Evolutionary conservation across 2,329 filamentous ascomycete species (phyloP).

Genomic region (Furcasterigmium sp.): DNA sequence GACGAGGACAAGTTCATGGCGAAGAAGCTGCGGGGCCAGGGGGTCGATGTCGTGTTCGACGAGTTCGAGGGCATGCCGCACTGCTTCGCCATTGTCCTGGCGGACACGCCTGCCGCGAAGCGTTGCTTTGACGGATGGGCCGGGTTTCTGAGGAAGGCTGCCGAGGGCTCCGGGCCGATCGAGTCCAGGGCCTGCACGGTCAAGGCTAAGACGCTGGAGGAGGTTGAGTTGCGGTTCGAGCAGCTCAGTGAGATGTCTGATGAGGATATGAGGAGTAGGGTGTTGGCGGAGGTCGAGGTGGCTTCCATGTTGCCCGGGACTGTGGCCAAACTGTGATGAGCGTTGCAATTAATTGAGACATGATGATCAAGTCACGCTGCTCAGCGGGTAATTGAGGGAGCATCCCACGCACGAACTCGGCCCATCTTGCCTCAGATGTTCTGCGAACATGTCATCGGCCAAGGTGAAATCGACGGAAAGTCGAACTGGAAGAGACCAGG

Average conservation of each 20-base stretch:
- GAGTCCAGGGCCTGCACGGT: slow-evolving; percentile 37
- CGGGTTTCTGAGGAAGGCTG: slow-evolving; percentile 44
- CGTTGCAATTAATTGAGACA: too few species aligned
- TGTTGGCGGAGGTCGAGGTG: slow-evolving; percentile 21
- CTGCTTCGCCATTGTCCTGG: slow-evolving; percentile 58
- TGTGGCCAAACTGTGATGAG: slow-evolving; percentile 22
- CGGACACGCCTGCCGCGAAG: slow-evolving; percentile 34
- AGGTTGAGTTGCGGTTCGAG: slow-evolving; percentile 37
- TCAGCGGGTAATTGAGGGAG: too few species aligned
- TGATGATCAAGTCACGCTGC: too few species aligned
- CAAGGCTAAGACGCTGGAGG: slow-evolving; percentile 45
- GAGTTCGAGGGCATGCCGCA: slow-evolving; percentile 81
- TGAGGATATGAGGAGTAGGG: slow-evolving; percentile 34
- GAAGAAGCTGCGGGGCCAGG: slow-evolving; percentile 46
- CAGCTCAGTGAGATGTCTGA: slow-evolving; percentile 36
- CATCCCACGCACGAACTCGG: too few species aligned
- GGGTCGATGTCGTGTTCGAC: slow-evolving; percentile 59
- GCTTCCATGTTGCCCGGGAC: slow-evolving; percentile 14
- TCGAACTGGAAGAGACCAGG: too few species aligned
- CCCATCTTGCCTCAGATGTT: too few species aligned
- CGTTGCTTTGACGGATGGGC: slow-evolving; percentile 53
- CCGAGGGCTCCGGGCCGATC: slow-evolving; percentile 26
- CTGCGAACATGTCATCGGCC: too few species aligned
- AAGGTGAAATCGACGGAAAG: too few species aligned
- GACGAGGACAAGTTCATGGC: slow-evolving; percentile 64